A percentile compares a stretch with the other conserved stretches of the same genome.
Evolutionary conservation across 2,329 filamentous ascomycete species (phyloP).

Genomic region (Epichloe glyceriae): DNA sequence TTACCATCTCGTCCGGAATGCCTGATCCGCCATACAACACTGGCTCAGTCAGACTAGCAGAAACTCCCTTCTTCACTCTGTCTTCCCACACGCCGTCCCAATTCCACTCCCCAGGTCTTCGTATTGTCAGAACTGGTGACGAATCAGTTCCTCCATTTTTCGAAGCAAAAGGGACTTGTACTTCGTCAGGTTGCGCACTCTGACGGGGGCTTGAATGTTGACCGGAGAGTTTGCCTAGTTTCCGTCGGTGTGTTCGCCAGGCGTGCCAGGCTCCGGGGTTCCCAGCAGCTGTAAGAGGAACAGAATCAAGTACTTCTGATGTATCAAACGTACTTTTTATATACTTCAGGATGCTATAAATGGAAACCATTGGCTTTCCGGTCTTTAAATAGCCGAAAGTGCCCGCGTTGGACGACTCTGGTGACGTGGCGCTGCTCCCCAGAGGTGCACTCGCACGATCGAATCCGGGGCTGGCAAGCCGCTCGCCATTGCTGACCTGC

Average conservation of each 20-base stretch:
- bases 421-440: constrained; percentile 15
- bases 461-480: constrained; percentile 14
- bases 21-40: constrained; percentile 59
- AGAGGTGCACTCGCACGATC: constrained; percentile 10
- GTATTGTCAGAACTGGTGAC: constrained; percentile 4
- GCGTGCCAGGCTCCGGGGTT: constrained; percentile 92
- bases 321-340: constrained; percentile 73
- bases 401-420: constrained; percentile 15
- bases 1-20: constrained; percentile 58
- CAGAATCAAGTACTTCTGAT: constrained; percentile 59
- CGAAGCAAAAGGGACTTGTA: not conserved
- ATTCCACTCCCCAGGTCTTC: constrained; percentile 71
- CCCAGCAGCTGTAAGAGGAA: constrained; percentile 71
- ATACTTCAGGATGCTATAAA: constrained; percentile 63
- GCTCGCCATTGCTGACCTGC: constrained; percentile 31
- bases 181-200: not conserved
- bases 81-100: constrained; percentile 97
- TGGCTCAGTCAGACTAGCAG: constrained; percentile 63
- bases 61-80: constrained; percentile 67
- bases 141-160: not conserved
- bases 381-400: constrained; percentile 29
- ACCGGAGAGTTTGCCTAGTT: constrained; percentile 16
- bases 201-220: not conserved
- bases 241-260: constrained; percentile 59
- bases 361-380: constrained; percentile 33